Base-by-base conservation (phyloP, 176 grass and related monocot genomes). In the Oryza glaberrima region DNA sequence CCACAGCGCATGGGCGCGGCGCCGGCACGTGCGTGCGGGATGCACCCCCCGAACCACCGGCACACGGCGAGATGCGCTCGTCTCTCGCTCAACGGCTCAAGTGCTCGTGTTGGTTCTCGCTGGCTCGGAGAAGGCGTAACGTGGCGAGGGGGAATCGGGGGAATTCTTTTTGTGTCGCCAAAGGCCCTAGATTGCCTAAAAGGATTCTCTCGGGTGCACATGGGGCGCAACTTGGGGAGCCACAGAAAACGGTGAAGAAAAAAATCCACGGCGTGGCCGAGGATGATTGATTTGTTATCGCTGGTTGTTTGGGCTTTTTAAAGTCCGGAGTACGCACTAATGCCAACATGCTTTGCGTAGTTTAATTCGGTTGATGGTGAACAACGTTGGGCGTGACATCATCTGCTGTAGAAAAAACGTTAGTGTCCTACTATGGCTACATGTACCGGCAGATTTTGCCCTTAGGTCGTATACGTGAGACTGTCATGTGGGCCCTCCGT, bases 191-290 rank as follows among this genome's bases (percentile, higher is more conserved):
- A 82, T 82, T 78, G 88, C 45, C 73, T 41, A 63, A 23, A 23
- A 84, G 11, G 85, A 84, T 90, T 87, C 89, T 87, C 89, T 69
- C 65, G 9, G 52, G 3, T 28, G 81, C 89, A 88, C 89, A 84
- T 84, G 89, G 89, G 79, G 23, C 16, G 74, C n/a, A 45, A 6
- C 11, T 78, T 61, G 26, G 75, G 75, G 7, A 11, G 15, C 19
- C 44, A 40, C 65, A 40, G 61, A 10, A 41, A 65, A 34, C 23
- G 49, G 47, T 56, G 47, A 87, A 32, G 30, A 87, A 80, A 90
- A 87, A 75, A 90, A 38, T 76, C 89, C 70, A 76, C 75, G 36
- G 49, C 60, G 69, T 30, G 61, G 34, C 11, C 14, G 65, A 70
- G 80, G 43, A 54, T 26, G 70, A 84, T 80, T 26, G 70, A 84